A percentile compares a stretch with the other conserved stretches of the same genome.
Evolutionary conservation across 2,329 filamentous ascomycete species (phyloP).

Genomic region (Elsinoe fawcettii): DNA sequence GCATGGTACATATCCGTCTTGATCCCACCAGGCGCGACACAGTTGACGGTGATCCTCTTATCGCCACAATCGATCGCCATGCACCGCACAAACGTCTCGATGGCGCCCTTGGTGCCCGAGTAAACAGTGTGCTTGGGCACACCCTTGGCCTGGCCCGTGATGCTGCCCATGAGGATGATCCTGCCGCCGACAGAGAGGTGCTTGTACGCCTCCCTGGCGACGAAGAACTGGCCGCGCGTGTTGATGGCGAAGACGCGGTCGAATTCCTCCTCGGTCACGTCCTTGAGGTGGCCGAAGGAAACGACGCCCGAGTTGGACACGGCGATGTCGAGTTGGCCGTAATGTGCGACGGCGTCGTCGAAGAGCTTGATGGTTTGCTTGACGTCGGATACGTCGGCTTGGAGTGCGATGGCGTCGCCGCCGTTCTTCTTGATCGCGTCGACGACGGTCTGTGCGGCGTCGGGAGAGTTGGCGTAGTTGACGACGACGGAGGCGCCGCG

Average conservation of each 20-base stretch:
- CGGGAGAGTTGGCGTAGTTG: slow-evolving; percentile 59
- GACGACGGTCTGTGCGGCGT: slow-evolving; percentile 59
- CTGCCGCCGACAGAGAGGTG: slow-evolving; percentile 44
- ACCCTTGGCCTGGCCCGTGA: slow-evolving; percentile 50
- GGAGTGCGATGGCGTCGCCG: slow-evolving; percentile 55
- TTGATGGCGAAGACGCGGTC: slow-evolving; percentile 55
- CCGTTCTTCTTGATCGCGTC: slow-evolving; percentile 57
- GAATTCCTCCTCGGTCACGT: slow-evolving; percentile 48
- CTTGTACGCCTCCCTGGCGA: slow-evolving; percentile 50
- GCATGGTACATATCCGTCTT: slow-evolving; percentile 55
- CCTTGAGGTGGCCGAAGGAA: slow-evolving; percentile 47
- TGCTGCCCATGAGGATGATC: slow-evolving; percentile 50
- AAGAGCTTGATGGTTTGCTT: slow-evolving; percentile 57
- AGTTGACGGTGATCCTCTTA: slow-evolving; percentile 53
- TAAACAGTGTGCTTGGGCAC: slow-evolving; percentile 48
- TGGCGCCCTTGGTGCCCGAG: slow-evolving; percentile 47
- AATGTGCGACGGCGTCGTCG: slow-evolving; percentile 53
- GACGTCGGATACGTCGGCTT: slow-evolving; percentile 61
- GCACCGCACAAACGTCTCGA: slow-evolving; percentile 48
- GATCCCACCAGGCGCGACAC: slow-evolving; percentile 50
- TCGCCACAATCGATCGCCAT: slow-evolving; percentile 48
- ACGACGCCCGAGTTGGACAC: slow-evolving; percentile 60
- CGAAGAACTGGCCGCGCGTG: slow-evolving; percentile 57
- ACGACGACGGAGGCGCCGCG: slow-evolving; percentile 59
- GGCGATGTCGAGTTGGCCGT: slow-evolving; percentile 61